These are phyloP conservation scores for Solanum etuberosum DNA, from an alignment of 257 asterid species.

Conservation along the genomic window DNA sequence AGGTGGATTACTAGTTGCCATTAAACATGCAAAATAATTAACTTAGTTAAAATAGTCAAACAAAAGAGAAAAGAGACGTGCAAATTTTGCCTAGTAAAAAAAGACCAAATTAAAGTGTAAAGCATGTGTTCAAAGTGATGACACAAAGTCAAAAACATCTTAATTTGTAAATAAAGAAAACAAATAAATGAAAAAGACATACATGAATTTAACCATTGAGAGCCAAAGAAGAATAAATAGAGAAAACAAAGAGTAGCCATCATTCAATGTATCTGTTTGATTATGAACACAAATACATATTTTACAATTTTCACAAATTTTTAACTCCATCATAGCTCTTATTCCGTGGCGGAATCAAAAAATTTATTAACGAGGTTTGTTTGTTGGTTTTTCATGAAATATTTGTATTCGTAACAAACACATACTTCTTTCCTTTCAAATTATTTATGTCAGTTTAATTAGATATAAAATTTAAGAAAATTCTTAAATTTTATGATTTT, in stretches of 20 bases:
- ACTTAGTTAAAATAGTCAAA: neutral
- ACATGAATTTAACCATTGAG: neutral
- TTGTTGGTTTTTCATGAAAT: too few species aligned
- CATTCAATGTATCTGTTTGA: constrained; percentile 21
- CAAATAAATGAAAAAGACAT: neutral
- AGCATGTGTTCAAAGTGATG: neutral
- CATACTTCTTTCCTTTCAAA: too few species aligned
- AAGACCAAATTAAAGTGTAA: neutral
- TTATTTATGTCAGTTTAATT: too few species aligned
- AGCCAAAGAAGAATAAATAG: neutral
- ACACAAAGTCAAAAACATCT: neutral
- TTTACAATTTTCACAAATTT: neutral
- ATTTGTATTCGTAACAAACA: too few species aligned
- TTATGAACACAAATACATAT: neutral
- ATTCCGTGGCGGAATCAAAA: too few species aligned
- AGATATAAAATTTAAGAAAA: too few species aligned
- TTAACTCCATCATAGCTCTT: too few species aligned
- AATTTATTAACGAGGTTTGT: too few species aligned
- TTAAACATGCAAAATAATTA: neutral
- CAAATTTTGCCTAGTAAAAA: neutral
- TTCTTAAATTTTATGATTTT: too few species aligned
- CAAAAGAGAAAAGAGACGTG: neutral
- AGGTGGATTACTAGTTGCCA: neutral
- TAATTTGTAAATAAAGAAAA: neutral
- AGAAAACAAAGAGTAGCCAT: constrained; percentile 1